Conservation (phyloP, 495 filamentous ascomycete species). For the Penicillium nucicola region DNA sequence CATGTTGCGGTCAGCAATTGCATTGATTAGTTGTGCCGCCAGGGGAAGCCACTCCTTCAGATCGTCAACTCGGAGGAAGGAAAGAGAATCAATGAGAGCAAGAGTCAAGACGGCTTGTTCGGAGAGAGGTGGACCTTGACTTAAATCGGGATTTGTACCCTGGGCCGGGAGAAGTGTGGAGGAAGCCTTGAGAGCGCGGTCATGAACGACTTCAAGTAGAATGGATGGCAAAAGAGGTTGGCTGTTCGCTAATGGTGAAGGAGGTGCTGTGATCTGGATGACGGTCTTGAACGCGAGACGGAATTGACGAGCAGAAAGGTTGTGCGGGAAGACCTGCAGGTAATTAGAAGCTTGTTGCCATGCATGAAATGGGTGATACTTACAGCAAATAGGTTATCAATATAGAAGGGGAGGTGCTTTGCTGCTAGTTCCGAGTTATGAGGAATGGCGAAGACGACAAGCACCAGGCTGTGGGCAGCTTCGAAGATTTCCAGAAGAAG, state of each 20-base stretch:
- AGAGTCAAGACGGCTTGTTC: slow-evolving; percentile 79
- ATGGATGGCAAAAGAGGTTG: slow-evolving; percentile 76
- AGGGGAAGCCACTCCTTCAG: slow-evolving; percentile 78
- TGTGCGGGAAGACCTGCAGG: slow-evolving; percentile 66
- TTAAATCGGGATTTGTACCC: slow-evolving; percentile 28
- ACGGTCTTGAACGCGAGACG: slow-evolving; percentile 89
- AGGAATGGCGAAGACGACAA: slow-evolving; percentile 78
- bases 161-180: slow-evolving; percentile 43
- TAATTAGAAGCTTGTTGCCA: slow-evolving; percentile 11
- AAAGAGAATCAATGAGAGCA: slow-evolving; percentile 78
- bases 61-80: slow-evolving; percentile 63
- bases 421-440: slow-evolving; percentile 68
- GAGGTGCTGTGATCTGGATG: slow-evolving; percentile 80
- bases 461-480: slow-evolving; percentile 81
- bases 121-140: slow-evolving; percentile 50
- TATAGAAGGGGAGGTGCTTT: slow-evolving; percentile 78
- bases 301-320: slow-evolving; percentile 86
- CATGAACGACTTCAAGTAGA: slow-evolving; percentile 76
- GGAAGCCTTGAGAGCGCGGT: slow-evolving; percentile 58
- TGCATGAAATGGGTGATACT: slow-evolving; percentile 4
- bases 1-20: slow-evolving; percentile 58
- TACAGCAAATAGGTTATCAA: slow-evolving; percentile 76
- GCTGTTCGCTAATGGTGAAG: slow-evolving; percentile 63
- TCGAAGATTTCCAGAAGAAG: slow-evolving; percentile 79
- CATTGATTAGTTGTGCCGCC: slow-evolving; percentile 64